Base-by-base conservation (phyloP, 1,284 basidiomycete genomes). In the Melampsora americana region DNA sequence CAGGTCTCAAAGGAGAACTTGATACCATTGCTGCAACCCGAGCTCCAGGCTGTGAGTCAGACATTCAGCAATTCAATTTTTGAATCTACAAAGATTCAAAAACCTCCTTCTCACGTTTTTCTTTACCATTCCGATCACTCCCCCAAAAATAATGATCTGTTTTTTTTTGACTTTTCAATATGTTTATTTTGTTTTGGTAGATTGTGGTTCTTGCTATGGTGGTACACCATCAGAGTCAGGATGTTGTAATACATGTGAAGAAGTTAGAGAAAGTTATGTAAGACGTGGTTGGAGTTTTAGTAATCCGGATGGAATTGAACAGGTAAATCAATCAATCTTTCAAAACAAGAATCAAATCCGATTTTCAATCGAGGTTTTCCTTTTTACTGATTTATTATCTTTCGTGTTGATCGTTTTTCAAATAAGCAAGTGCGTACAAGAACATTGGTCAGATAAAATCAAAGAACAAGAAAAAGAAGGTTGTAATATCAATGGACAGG, bases 181-280 rank as follows among this genome's bases (percentile, higher is more conserved):
- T 96, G 75, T 84, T 93, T 11, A 95, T 83, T 9, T 50, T 56
- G 20, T 20, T 28, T 5, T 20, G 6, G 53, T 61, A 80, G 79
- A 79, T 72, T 96, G 94, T 84, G 96, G 96, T n/a, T 94, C 92
- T 23, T 99, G 96, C 84, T 99, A 93, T 81, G 96, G 96, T 74
- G 96, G 93, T 69, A 82, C 89, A 28, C 89, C 89, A 61, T 92
- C 94, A 0, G 88, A 87, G 75, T 86, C 84, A 80, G 85, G 85
- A 5, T 99, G 96, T 85, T 99, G 96, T 84, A 93, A 99, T 83
- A 90, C 90, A 66, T 99, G 96, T 82, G 96, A 99, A 81, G 91
- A 95, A 4, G 96, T 99, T 48, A 88, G 95, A 68, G 88, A 91
- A 82, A 87, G 93, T 28, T 99, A 99, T 84, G 87, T 92, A 65